phyloP scores from a whole-genome alignment of 2,329 filamentous ascomycete species.

The Penicillium hordei region DNA sequence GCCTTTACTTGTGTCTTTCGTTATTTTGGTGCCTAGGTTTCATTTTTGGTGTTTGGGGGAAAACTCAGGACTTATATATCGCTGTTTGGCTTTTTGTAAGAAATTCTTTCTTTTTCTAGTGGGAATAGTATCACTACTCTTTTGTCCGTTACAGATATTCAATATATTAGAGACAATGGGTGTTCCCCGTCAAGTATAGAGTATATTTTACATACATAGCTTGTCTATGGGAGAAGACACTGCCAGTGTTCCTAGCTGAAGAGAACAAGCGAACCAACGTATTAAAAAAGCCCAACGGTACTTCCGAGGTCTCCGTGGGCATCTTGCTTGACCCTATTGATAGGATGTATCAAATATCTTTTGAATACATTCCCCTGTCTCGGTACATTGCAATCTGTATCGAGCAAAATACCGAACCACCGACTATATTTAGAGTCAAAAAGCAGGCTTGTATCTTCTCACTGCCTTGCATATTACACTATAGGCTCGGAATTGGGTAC shows the following conservation, averaged over 20 bases:
- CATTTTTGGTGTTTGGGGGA: constrained; percentile 11
- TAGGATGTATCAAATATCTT: not conserved
- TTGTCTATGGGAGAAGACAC: not conserved
- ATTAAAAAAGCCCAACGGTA: not conserved
- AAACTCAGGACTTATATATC: constrained; percentile 12
- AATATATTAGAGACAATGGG: not conserved
- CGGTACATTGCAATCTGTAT: not conserved
- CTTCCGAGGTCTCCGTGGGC: not conserved
- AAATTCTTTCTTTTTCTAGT: constrained; percentile 4
- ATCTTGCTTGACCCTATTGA: not conserved
- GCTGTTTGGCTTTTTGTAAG: constrained; percentile 8
- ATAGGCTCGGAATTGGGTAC: not conserved
- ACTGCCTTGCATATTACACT: not conserved
- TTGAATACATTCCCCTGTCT: not conserved
- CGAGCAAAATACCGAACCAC: not conserved
- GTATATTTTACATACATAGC: not conserved
- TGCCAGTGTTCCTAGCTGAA: not conserved
- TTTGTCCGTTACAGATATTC: not conserved
- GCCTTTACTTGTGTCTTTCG: constrained; percentile 1
- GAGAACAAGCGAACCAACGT: not conserved
- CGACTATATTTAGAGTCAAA: not conserved
- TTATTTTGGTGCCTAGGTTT: constrained; percentile 1
- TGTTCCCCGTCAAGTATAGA: not conserved
- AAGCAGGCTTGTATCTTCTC: not conserved
- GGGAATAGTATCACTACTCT: constrained; percentile 13